Base-by-base conservation (phyloP, 768 basidiomycete species). In the Serendipita sp. region DNA sequence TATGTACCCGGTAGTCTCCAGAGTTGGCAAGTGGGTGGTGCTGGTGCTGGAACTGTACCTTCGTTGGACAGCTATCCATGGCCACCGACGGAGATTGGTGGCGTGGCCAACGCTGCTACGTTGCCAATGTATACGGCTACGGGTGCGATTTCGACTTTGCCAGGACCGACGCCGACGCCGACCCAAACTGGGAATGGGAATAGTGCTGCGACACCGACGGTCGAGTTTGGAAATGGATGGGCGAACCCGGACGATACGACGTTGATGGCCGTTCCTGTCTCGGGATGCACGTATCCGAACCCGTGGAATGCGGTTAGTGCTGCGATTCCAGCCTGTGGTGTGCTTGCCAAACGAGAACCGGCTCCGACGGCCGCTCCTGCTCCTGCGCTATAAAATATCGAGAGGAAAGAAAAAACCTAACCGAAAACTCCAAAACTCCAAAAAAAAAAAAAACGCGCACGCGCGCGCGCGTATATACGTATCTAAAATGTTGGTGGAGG, bases 211-310 rank as follows among this genome's bases (percentile, higher is more conserved):
- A 77, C 64, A 70, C 72, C 65, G 16, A 78, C 75, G 67, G 75
- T 76, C 32, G 73, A 74, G 65, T 79, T 78, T 1, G 95, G 94
- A 3, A 79, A 74, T 66, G 95, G 95, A 44, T 98, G 96, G 96
- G 76, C 78, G 64, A 88, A 94, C 72, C 66, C 85, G 2, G 73
- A 77, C 2, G 95, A 98, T 74, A 84, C 76, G 7, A 77, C 77
- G n/a, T 79, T 80, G 11, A 78, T 83, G 67, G 81, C 79, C 72
- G 84, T 83, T 13, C 75, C 78, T 2, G 83, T 89, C 41, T 73
- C 84, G 7, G 82, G 84, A 0, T 99, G 95, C 75, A 78, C 78
- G 15, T 96, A 96, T 71, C 85, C 88, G 34, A 79, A 91, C 71
- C 85, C 89, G 15, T 93, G 91, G 91, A 76, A 87, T 51, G 83